Percentiles rank a stretch among this genome's conserved stretches.
These are phyloP conservation scores for Carex arenaria DNA, from an alignment of 202 grass and related monocot genomes.

Conservation along the genomic window DNA sequence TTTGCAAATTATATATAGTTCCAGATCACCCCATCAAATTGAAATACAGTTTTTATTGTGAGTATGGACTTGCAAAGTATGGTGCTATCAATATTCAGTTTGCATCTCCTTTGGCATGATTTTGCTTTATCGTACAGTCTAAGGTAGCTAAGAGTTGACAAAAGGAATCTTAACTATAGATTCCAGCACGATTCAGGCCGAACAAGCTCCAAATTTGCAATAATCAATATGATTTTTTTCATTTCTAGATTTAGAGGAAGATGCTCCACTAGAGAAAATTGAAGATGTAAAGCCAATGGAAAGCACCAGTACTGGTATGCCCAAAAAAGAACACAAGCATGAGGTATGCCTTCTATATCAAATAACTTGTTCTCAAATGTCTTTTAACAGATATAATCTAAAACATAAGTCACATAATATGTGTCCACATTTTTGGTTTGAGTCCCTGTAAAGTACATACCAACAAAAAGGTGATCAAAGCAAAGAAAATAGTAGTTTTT, in stretches of 20 bases:
- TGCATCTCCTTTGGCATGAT: background rate
- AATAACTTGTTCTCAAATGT: background rate
- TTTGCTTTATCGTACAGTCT: background rate
- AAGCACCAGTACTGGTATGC: background rate
- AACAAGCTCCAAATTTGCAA: background rate
- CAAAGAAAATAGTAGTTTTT: background rate
- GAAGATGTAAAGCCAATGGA: slow-evolving; percentile 2
- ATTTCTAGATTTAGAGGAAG: slow-evolving; percentile 20
- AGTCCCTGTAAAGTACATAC: background rate
- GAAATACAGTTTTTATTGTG: background rate
- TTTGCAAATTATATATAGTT: background rate
- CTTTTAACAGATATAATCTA: background rate
- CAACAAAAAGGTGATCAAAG: background rate
- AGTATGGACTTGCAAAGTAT: background rate
- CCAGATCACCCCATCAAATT: background rate
- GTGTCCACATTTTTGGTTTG: background rate
- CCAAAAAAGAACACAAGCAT: slow-evolving; percentile 5
- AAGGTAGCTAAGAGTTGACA: background rate
- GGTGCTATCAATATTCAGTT: background rate
- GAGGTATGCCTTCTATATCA: slow-evolving; percentile 11
- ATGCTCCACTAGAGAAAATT: slow-evolving; percentile 13
- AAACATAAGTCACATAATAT: background rate
- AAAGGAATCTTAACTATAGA: background rate
- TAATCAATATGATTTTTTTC: background rate
- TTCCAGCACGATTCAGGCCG: background rate